Conservation (phyloP, 2,329 filamentous ascomycete species). For the Hypoxylon sp. region DNA sequence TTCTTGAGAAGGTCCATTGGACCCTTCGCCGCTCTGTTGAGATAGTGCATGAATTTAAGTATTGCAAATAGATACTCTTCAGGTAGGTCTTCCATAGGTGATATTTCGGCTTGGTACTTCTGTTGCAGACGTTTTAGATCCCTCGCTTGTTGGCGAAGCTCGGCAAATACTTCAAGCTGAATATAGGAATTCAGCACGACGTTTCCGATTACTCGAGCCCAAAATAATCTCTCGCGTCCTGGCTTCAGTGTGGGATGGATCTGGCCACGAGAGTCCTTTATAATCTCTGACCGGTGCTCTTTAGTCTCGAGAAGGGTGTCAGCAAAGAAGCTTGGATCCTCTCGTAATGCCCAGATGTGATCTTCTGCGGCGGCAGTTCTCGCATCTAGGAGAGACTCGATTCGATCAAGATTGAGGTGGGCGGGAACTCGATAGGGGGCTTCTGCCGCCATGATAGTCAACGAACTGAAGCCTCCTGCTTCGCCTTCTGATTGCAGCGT, state of each 20-base stretch:
- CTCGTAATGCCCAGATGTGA: constrained; percentile 63
- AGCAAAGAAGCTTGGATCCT: constrained; percentile 67
- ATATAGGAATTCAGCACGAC: constrained; percentile 47
- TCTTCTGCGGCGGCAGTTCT: constrained; percentile 56
- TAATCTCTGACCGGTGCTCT: constrained; percentile 57
- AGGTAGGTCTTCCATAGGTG: constrained; percentile 48
- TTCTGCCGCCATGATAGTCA: constrained; percentile 55
- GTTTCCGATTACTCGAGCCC: constrained; percentile 51
- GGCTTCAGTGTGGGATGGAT: constrained; percentile 40
- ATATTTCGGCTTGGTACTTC: constrained; percentile 47
- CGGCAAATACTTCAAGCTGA: constrained; percentile 50
- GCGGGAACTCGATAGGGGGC: constrained; percentile 62
- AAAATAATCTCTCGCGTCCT: constrained; percentile 43
- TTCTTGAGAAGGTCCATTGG: constrained; percentile 43
- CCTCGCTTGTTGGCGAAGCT: constrained; percentile 48
- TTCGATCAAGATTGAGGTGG: constrained; percentile 54
- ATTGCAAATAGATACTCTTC: constrained; percentile 51
- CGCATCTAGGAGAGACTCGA: constrained; percentile 56
- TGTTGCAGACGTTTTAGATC: constrained; percentile 43
- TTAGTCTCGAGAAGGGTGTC: constrained; percentile 52
- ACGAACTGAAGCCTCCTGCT: constrained; percentile 47
- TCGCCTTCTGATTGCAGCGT: constrained; percentile 43
- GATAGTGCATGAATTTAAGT: constrained; percentile 51
- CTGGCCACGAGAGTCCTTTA: constrained; percentile 51
- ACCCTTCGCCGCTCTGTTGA: constrained; percentile 47